Evolutionary conservation across 2,329 filamentous ascomycete species (phyloP).

Genomic region (Mycosphaerella sp.): DNA sequence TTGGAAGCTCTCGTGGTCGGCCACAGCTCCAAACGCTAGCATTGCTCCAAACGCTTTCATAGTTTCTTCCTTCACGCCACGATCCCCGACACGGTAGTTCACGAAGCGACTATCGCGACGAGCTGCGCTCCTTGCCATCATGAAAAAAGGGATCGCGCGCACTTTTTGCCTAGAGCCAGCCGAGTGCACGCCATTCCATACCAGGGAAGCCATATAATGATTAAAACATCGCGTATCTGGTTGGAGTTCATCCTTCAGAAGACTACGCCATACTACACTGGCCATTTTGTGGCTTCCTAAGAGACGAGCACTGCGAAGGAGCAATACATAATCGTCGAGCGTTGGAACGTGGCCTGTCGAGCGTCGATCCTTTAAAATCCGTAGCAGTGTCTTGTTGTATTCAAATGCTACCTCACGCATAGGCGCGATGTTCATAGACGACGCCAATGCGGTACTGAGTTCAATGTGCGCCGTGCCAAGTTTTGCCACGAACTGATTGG

Average conservation of each 20-base stretch:
- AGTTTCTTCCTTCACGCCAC: constrained; percentile 28
- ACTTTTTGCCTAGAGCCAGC: constrained; percentile 37
- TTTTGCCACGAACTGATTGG: constrained; percentile 45
- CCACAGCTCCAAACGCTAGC: constrained; percentile 38
- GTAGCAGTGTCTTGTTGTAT: constrained; percentile 36
- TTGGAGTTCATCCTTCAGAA: constrained; percentile 35
- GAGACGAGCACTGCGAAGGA: constrained; percentile 48
- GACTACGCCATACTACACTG: constrained; percentile 43
- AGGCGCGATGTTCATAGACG: constrained; percentile 39
- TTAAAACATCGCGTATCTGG: constrained; percentile 52
- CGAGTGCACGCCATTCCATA: constrained; percentile 38
- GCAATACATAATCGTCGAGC: constrained; percentile 47
- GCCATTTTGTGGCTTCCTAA: constrained; percentile 44
- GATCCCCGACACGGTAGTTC: constrained; percentile 27
- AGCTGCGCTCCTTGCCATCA: constrained; percentile 17
- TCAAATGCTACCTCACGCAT: constrained; percentile 37
- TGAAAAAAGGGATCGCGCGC: constrained; percentile 35
- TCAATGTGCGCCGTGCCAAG: constrained; percentile 44
- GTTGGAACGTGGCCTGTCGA: constrained; percentile 36
- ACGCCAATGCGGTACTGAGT: constrained; percentile 45
- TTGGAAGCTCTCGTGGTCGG: constrained; percentile 50
- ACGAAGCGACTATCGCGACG: constrained; percentile 9
- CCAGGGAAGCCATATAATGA: constrained; percentile 46
- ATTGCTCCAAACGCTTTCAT: constrained; percentile 46
- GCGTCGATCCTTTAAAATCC: constrained; percentile 37